Evolutionary conservation across 352 stramenopile species (phyloP).

Genomic region (Pythium guiyangense): DNA sequence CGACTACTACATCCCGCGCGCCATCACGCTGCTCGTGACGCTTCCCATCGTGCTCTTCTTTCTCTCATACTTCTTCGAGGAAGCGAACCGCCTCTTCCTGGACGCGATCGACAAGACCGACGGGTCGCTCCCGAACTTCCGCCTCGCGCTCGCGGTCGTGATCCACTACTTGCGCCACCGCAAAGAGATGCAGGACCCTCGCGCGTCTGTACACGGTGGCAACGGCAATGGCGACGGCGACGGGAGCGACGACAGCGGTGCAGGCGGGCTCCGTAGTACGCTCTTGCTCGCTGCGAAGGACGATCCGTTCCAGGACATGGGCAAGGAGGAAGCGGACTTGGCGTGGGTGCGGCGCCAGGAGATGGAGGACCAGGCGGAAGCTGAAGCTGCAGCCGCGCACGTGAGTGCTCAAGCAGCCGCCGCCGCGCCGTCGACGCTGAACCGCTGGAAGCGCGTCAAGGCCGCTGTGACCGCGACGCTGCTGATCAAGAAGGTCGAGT

Average conservation of each 20-base stretch:
- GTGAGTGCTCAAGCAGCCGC: constrained; percentile 4
- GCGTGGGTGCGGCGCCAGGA: constrained; percentile 30
- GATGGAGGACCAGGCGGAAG: constrained; percentile 22
- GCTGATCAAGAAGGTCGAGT: constrained; percentile 49
- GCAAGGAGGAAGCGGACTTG: constrained; percentile 55
- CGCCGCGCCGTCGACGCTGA: constrained; percentile 19
- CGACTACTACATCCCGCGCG: constrained; percentile 56
- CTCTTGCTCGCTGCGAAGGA: constrained; percentile 44
- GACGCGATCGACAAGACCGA: constrained; percentile 73
- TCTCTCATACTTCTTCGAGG: constrained; percentile 83
- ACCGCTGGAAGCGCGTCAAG: constrained; percentile 50
- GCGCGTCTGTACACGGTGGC: neutral
- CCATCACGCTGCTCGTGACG: constrained; percentile 46
- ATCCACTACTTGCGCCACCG: constrained; percentile 77
- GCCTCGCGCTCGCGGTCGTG: constrained; percentile 66
- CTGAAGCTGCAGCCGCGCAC: constrained; percentile 12
- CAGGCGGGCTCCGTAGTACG: neutral
- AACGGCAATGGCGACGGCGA: neutral
- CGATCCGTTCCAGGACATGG: constrained; percentile 50
- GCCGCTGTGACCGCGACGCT: constrained; percentile 51
- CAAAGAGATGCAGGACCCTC: constrained; percentile 39
- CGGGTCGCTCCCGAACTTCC: constrained; percentile 69
- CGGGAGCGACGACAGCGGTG: neutral
- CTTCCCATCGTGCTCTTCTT: constrained; percentile 68
- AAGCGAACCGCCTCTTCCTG: constrained; percentile 56